Conservation (phyloP, 2,329 filamentous ascomycete species). For the Microcyclosporella mali region DNA sequence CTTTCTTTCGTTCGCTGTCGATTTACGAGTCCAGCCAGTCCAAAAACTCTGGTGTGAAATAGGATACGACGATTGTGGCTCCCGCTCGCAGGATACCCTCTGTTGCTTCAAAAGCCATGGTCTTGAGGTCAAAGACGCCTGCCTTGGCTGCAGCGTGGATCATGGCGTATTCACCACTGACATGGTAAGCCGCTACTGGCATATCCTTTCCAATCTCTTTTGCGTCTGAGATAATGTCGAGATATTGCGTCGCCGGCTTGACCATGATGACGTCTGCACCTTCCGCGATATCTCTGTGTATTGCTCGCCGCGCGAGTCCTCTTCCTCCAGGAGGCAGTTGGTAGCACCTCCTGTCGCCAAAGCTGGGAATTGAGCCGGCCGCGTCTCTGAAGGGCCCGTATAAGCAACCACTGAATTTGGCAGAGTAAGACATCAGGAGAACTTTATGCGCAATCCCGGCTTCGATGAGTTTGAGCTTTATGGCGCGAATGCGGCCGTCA, state of each 20-base stretch:
- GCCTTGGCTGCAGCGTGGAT: conserved; percentile 92
- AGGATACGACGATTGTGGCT: conserved; percentile 86
- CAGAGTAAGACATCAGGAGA: conserved; percentile 93
- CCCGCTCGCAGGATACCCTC: conserved; percentile 90
- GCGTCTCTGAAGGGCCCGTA: conserved; percentile 98
- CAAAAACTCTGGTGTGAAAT: conserved; percentile 78
- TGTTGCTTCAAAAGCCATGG: conserved; percentile 90
- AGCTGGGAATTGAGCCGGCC: conserved; percentile 81
- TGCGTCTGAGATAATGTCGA: conserved; percentile 96
- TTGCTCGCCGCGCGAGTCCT: conserved; percentile 84
- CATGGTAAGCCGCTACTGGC: conserved; percentile 92
- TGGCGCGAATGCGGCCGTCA: conserved; percentile 91
- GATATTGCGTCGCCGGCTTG: conserved; percentile 90
- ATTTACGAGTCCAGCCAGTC: conserved; percentile 48
- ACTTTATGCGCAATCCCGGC: conserved; percentile 86
- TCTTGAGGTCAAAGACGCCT: conserved; percentile 89
- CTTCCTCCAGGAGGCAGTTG: conserved; percentile 89
- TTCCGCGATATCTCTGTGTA: conserved; percentile 81
- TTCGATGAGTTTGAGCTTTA: conserved; percentile 96
- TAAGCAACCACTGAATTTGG: conserved; percentile 93
- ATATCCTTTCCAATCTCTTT: conserved; percentile 90
- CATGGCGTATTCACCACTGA: conserved; percentile 96
- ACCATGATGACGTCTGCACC: conserved; percentile 99
- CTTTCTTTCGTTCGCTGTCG: conserved; percentile 16
- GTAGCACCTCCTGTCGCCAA: conserved; percentile 94